Conservation (phyloP, 1,284 basidiomycete genomes). For the Pseudozyma sp. region DNA sequence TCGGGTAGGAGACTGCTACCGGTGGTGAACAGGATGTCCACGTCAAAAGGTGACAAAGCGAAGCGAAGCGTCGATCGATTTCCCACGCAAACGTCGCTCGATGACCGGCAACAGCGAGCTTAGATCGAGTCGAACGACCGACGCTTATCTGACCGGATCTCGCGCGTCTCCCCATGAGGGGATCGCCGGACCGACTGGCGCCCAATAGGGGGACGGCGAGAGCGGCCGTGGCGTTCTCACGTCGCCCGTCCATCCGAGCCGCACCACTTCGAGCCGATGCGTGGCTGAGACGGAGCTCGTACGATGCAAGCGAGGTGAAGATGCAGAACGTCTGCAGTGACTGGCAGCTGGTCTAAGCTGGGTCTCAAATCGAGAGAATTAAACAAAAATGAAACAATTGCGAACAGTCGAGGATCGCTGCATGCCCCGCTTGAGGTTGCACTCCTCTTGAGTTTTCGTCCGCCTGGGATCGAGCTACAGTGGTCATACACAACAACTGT, state of each 20-base stretch:
- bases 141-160: conserved; percentile 9
- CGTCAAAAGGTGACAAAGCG: no score
- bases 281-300: background rate
- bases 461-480: no score
- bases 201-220: no score
- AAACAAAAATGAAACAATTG: background rate
- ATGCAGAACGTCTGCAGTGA: background rate
- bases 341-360: conserved; percentile 1
- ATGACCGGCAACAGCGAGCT: background rate
- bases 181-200: background rate
- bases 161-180: background rate
- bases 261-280: background rate
- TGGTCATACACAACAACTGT: no score
- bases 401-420: no score
- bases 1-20: no score
- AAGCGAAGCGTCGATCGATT: background rate
- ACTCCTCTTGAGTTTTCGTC: no score
- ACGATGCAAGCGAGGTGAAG: conserved; percentile 13
- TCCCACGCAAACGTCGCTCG: background rate
- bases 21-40: no score
- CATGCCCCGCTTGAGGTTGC: no score
- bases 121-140: background rate
- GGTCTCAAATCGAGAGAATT: background rate
- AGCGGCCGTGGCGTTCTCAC: no score
- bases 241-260: background rate